Base-by-base conservation (phyloP, 306 rosid species). In the Nissolia schottii region DNA sequence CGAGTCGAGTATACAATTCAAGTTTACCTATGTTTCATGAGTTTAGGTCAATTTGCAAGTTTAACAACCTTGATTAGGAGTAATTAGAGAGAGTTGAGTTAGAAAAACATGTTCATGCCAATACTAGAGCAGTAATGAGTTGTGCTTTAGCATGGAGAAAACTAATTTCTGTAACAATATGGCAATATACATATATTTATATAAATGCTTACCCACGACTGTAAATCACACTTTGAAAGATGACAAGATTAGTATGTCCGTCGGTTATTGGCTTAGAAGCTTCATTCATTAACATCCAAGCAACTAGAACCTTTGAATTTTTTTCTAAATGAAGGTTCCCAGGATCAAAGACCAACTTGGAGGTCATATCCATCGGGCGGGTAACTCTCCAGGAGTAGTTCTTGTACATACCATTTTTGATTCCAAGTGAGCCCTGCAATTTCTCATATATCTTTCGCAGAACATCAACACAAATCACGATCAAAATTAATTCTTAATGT, bases 311-410 rank as follows among this genome's bases (percentile, higher is more conserved):
- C 68, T 77, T 85, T 23, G 72, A 74, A 68, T 85, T 82, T 16
- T 66, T 38, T 54, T 79, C 80, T 5, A 78, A 4, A 1, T 25
- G 1, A 6, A 27, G 35, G 54, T 61, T 74, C 59, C 15, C 0
- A 48, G 38, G 2, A 62, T 31, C 5, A 61, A 29, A 61, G 43
- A 5, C 8, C n/a, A 24, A 24, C 57, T 50, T 23, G 28, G 14
- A 24, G 28, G 6, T 13, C 8, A 23, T 1, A 24, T 76, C 80
- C 32, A 25, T 62, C 29, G 7, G 58, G 5, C 13, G 71, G 25
- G 83, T 23, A 5, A 82, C 45, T 24, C 77, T 66, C 87, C 85
- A 85, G 24, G 78, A 77, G 9, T 23, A 60, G 18, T 64, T 81
- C 12, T 10, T 69, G 28, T 7, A 27, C 1, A 74, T 2, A 28